phyloP scores from a whole-genome alignment of 164 flowering plant species.

The Protea cynaroides region DNA sequence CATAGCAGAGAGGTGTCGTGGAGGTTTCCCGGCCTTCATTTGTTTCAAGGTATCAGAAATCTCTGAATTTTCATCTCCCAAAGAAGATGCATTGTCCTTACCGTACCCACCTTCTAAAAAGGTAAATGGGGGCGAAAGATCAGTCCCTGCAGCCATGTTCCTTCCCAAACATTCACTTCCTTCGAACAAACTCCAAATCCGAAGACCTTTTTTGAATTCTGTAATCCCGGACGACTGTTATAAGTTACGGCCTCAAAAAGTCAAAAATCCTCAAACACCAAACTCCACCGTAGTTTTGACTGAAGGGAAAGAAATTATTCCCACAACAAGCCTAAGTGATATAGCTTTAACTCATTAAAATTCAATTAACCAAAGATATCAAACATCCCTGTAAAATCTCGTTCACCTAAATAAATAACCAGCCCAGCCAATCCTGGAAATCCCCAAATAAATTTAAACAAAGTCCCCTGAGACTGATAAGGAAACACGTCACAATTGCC shows the following conservation, averaged over 20 bases:
- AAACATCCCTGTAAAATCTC: no score
- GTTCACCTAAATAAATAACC: neutral
- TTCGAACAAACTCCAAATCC: conserved; percentile 3
- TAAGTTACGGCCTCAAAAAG: neutral
- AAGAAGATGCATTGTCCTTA: conserved; percentile 18
- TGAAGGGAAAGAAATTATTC: neutral
- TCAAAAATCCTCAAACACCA: conserved; percentile 2
- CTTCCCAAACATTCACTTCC: conserved; percentile 15
- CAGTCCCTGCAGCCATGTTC: conserved; percentile 39
- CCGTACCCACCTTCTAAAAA: conserved; percentile 26
- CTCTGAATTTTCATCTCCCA: conserved; percentile 32
- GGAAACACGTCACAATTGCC: neutral
- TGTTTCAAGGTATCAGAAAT: conserved; percentile 28
- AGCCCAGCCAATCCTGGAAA: neutral
- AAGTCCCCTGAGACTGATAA: neutral
- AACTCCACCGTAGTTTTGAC: neutral
- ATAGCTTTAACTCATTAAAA: neutral
- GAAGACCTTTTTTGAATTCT: conserved; percentile 1
- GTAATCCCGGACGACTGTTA: neutral
- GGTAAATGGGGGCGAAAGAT: conserved; percentile 23
- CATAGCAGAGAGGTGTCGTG: conserved; percentile 38
- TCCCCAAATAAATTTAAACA: neutral
- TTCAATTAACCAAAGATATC: no score
- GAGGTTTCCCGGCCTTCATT: conserved; percentile 43
- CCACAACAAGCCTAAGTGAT: neutral